Base-by-base conservation (phyloP, 2,329 filamentous ascomycete species). In the Epichloe elymi region DNA sequence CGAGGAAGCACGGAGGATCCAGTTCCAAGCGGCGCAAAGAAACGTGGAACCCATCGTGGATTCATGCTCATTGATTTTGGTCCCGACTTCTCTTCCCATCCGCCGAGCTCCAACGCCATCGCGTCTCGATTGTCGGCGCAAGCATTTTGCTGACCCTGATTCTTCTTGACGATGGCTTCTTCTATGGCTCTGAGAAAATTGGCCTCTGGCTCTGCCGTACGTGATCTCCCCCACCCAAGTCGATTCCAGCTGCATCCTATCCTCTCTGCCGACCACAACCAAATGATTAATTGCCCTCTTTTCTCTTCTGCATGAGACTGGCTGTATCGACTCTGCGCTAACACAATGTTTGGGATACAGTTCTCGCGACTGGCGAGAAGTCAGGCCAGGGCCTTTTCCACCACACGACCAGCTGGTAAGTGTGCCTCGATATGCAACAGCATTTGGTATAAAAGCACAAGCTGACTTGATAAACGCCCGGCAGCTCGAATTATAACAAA, bases 401-500 rank as follows among this genome's bases (percentile, higher is more conserved):
- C 87, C 56, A 91, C 91, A 57, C 82, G 84, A 64, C 81, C 87
- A 59, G 85, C 81, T 62, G 83, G 85, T 88, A 80, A 64, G 81
- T 50, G 6, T 35, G 17, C 19, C 33, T 41, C 44, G 26, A 19
- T 6, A 26, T 41, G 26, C 23, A 33, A 35, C 23, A 33, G n/a
- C 4, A 48, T 14, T 37, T 11, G 19, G 30, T 35, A 7, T n/a
- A 39, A 36, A 36, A 41, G 17, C 42, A 37, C 33, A 39, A 26
- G 17, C 46, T 51, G 50, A 46, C 15, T 17, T 15, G 35, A n/a
- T 14, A 4, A 15, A 14, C 14, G 15, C 14, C 17, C 40, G 19
- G 46, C 55, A 89, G 87, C 88, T 64, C 83, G 85, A 68, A 87
- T 97, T 67, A 86, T 95, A 68, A 83, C 86, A 62, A 91, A 85